A percentile compares a stretch with the other conserved stretches of the same genome.
phyloP scores from a whole-genome alignment of 306 rosid species.

The Cicer chorassanicum region DNA sequence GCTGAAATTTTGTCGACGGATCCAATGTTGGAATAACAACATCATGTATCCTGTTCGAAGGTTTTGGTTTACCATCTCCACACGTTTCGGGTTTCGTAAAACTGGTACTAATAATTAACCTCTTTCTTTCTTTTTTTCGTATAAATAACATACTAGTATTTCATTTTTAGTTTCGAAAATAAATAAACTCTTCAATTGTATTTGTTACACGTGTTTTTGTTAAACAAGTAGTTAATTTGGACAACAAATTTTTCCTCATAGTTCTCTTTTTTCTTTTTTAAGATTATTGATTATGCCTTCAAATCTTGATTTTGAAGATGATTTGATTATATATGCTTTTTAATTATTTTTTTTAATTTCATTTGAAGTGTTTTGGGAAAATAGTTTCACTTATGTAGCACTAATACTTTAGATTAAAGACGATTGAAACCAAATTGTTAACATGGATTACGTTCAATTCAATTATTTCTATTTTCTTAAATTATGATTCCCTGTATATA shows the following conservation, averaged over 20 bases:
- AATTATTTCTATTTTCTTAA: no score
- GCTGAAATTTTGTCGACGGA: constrained; percentile 39
- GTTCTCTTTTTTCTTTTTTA: not conserved
- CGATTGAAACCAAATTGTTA: no score
- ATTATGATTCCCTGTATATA: no score
- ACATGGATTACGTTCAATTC: no score
- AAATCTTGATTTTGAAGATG: not conserved
- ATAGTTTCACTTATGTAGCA: no score
- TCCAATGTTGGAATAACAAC: constrained; percentile 63
- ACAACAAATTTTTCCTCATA: not conserved
- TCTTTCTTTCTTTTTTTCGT: not conserved
- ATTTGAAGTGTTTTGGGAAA: no score
- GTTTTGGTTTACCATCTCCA: constrained; percentile 52
- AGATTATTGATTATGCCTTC: not conserved
- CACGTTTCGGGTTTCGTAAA: constrained; percentile 58
- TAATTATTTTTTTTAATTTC: not conserved
- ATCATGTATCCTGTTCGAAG: constrained; percentile 50
- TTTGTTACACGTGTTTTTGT: not conserved
- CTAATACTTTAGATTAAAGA: no score
- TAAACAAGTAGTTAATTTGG: not conserved
- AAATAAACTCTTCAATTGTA: not conserved
- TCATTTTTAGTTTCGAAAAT: not conserved
- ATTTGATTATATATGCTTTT: not conserved
- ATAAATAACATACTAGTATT: not conserved
- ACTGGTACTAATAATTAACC: constrained; percentile 45